These are phyloP conservation scores for Wallacemonas sp. DNA, from an alignment of 208 protist genomes.

Conservation along the genomic window DNA sequence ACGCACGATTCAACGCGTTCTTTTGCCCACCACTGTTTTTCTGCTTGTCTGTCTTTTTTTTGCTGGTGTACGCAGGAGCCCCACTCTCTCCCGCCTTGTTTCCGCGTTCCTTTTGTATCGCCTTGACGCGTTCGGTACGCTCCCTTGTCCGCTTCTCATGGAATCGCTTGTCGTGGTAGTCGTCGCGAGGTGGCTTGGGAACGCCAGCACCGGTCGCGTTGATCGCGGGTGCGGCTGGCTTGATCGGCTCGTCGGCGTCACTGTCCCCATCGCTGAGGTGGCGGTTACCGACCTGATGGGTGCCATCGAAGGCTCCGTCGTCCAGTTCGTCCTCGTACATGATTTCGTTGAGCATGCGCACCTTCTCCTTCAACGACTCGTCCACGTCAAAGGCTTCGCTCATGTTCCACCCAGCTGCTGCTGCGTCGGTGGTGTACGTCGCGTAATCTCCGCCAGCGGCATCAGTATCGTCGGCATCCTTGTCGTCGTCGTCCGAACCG, in stretches of 20 bases:
- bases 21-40: constrained; percentile 23
- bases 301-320: constrained; percentile 63
- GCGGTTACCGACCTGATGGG: constrained; percentile 19
- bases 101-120: constrained; percentile 32
- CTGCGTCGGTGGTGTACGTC: constrained; percentile 23
- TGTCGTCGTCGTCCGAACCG: constrained; percentile 45
- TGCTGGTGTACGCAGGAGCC: constrained; percentile 58
- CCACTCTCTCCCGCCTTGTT: constrained; percentile 13
- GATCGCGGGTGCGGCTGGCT: background rate
- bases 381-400: constrained; percentile 67
- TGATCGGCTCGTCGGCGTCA: constrained; percentile 12
- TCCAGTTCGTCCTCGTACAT: constrained; percentile 92
- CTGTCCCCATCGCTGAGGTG: constrained; percentile 27
- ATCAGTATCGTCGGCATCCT: constrained; percentile 14
- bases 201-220: too few relatives aligned
- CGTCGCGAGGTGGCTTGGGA: constrained; percentile 37
- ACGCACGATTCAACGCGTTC: constrained; percentile 28
- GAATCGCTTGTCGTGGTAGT: constrained; percentile 80
- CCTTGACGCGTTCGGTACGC: constrained; percentile 41
- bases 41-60: constrained; percentile 60
- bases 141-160: constrained; percentile 53
- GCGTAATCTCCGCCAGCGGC: constrained; percentile 22
- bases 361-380: constrained; percentile 77
- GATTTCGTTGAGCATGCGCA: constrained; percentile 80
- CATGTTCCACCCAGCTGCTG: constrained; percentile 13